Base-by-base conservation (phyloP, 2,329 filamentous ascomycete genomes). In the Aspergillus tanneri region DNA sequence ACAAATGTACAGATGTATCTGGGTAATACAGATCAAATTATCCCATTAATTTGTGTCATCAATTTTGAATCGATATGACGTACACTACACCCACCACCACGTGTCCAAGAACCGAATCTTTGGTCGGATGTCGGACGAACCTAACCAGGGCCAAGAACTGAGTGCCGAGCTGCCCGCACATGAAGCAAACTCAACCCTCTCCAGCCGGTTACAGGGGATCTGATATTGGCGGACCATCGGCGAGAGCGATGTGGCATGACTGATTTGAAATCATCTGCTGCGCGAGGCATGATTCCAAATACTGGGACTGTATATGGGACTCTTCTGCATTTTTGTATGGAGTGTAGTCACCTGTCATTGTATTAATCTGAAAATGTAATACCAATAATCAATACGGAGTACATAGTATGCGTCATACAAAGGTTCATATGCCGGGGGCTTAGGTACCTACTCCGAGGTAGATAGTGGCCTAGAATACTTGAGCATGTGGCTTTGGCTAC, bases 231-330 rank as follows among this genome's bases (percentile, higher is more conserved):
- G 18, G 19, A 34, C 45, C 37, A 6, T 27, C 27, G 21, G 16
- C 38, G 32, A 47, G 43, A 34, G 19, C 18, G 46, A 48, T 32
- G 48, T 50, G 48, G 48, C 48, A 50, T 47, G 48, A 50, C 42
- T 35, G 48, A 44, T 44, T 44, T 44, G 41, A 36, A 44, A 36
- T 44, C 30, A 36, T 43, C 14, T 43, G 16, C 4, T n/a, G 16
- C 16, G n/a, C 5, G 30, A 44, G 14, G 30, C 5, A 35, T 19
- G n/a, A 23, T 24, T 12, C 18, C 3, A n/a, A 18, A 34, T 16
- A 34, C 11, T 5, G 16, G 38, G 35, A 22, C 37, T 42, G 45
- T 27, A 25, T 32, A 42, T 19, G 14, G n/a, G 30, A 18, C 30
- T 34, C 18, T 1, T 14, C 23, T 34, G 19, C 19, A 22, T 24